These are phyloP conservation scores for Brassica balearica DNA, from an alignment of 441 rosid genomes.

Conservation along the genomic window DNA sequence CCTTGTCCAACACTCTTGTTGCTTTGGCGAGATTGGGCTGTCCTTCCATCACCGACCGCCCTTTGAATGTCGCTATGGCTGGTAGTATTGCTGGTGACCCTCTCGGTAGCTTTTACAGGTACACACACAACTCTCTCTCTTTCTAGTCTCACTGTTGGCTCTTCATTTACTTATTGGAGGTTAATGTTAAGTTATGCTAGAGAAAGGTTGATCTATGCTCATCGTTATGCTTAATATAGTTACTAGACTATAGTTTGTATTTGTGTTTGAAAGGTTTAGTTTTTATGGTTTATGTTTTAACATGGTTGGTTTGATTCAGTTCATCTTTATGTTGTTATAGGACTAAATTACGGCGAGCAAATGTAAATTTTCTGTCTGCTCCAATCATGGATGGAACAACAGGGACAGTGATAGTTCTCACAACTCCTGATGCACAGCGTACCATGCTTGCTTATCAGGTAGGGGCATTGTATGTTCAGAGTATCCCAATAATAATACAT, in stretches of 20 bases:
- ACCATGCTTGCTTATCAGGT: constrained; percentile 99
- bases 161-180: not conserved
- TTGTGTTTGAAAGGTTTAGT: no score
- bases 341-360: constrained; percentile 79
- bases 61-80: constrained; percentile 84
- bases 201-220: no score
- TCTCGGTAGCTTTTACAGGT: constrained; percentile 94
- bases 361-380: constrained; percentile 82
- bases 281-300: no score
- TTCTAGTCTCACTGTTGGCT: not conserved
- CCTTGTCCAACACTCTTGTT: constrained; percentile 91
- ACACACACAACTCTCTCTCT: constrained; percentile 17
- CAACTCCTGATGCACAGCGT: constrained; percentile 96
- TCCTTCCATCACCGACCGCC: constrained; percentile 62
- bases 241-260: no score
- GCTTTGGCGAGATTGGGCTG: constrained; percentile 89
- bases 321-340: constrained; percentile 47
- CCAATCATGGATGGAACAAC: constrained; percentile 93
- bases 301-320: constrained; percentile 7
- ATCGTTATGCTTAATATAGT: no score
- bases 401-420: constrained; percentile 96
- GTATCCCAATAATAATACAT: not conserved
- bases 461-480: not conserved
- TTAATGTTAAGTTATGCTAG: not conserved
- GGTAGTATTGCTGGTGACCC: constrained; percentile 97